Conservation (phyloP, 345 rosid species). For the Arabis alpina region DNA sequence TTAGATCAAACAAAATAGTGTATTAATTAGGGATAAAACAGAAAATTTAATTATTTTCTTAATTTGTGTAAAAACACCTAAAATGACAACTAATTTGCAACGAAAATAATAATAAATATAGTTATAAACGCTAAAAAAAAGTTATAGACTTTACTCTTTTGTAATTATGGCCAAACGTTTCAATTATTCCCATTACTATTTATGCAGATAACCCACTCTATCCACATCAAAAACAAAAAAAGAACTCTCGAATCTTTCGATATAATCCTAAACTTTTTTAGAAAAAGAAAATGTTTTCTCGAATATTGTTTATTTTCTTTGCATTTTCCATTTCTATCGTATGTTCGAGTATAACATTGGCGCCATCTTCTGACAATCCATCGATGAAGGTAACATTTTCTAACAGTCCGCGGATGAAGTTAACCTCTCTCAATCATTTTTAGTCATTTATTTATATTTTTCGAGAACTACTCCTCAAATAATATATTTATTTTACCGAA, state of each 20-base stretch:
- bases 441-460: not conserved
- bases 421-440: not conserved
- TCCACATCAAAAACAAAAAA: not conserved
- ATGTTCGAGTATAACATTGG: conserved; percentile 24
- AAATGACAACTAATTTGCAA: too few relatives aligned
- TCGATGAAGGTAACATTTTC: not conserved
- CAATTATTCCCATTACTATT: not conserved
- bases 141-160: too few relatives aligned
- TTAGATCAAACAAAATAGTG: too few relatives aligned
- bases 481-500: not conserved
- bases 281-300: conserved; percentile 15
- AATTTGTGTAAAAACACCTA: too few relatives aligned
- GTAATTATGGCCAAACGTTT: conserved; percentile 15
- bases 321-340: not conserved
- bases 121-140: too few relatives aligned
- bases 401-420: too few relatives aligned
- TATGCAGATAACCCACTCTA: not conserved
- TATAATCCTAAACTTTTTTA: not conserved
- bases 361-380: not conserved
- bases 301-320: conserved; percentile 13
- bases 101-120: too few relatives aligned
- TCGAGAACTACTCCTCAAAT: not conserved
- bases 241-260: not conserved
- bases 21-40: too few relatives aligned
- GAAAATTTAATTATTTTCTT: too few relatives aligned